Percentiles rank a stretch among this genome's conserved stretches.
Conservation (phyloP, 257 asterid genomes). For the Solanum arcanum region DNA sequence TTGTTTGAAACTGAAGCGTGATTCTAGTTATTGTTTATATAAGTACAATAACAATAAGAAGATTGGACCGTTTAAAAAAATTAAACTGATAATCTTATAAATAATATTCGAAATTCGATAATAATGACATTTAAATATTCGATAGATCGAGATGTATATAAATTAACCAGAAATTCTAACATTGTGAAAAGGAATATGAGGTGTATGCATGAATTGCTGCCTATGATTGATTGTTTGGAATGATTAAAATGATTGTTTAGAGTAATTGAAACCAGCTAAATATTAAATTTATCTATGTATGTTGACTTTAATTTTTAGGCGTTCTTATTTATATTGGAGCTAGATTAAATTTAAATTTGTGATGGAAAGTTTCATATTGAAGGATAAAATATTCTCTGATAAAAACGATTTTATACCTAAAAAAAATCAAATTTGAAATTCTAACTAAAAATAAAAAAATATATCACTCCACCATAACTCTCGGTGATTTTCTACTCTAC, state of each 20-base stretch:
- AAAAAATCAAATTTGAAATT: too few relatives aligned
- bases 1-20: background rate
- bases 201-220: background rate
- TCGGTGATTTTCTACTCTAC: background rate
- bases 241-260: background rate
- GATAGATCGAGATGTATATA: background rate
- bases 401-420: too few relatives aligned
- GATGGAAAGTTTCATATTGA: accelerated
- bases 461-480: too few relatives aligned
- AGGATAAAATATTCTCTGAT: accelerated
- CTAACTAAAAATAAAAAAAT: too few relatives aligned
- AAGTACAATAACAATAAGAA: background rate
- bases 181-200: background rate
- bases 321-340: too few relatives aligned
- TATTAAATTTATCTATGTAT: background rate
- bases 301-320: background rate
- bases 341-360: too few relatives aligned
- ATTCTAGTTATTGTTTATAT: background rate
- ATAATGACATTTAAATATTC: background rate
- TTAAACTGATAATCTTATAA: background rate
- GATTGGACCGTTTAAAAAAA: background rate
- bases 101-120: background rate
- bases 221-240: background rate
- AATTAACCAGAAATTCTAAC: background rate
- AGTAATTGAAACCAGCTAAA: background rate